Evolutionary conservation across 768 basidiomycete species (phyloP), one percentile per base, ranked within the genome.

Genomic region (Calocybe gangraenosa): DNA sequence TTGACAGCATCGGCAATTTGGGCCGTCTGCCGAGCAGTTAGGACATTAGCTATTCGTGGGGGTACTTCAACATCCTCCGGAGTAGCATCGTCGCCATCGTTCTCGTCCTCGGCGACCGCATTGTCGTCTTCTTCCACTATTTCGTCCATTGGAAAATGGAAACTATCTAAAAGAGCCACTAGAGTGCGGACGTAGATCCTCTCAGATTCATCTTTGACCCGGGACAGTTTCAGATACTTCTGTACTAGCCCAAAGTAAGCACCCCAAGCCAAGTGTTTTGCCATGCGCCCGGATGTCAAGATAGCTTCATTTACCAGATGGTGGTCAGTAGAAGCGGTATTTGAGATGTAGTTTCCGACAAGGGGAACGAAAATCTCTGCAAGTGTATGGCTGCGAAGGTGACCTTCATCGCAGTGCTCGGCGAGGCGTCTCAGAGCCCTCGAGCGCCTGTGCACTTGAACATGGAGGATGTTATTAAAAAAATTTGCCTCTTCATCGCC

Each of bases 401-500:
- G 68, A 1, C 79, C 81, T 34, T 81, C 78, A 7, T 81, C 76
- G 49, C 83, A 84, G 44, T 82, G 75, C 41, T 93, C 92, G 4
- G 79, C 81, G 15, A 97, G 76, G n/a, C 92, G 75, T 11, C 88
- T 79, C 21, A 96, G 71, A 2, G 95, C 94, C 48, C 95, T 70
- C 1, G 84, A 82, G 18, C 95, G 82, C 51, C 94, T 81, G 62
- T 97, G 94, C 2, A 86, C 68, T 65, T 99, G 96, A 35, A 98
- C 79, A 59, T 99, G 96, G 42, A 87, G 79, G 38, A 97, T 81
- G 63, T 99, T 99, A 71, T 84, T 85, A 77, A 99, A 98, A 69
- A 98, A 94, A 59, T 87, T 93, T 23, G 92, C 92, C 63, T 99
- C 95, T 39, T 88, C 84, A 58, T 98, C 93, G 1, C 91, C 94